Percentiles rank a stretch among this genome's conserved stretches.
phyloP scores from a whole-genome alignment of 2,329 filamentous ascomycete genomes.

The Xylariaceae sp. region DNA sequence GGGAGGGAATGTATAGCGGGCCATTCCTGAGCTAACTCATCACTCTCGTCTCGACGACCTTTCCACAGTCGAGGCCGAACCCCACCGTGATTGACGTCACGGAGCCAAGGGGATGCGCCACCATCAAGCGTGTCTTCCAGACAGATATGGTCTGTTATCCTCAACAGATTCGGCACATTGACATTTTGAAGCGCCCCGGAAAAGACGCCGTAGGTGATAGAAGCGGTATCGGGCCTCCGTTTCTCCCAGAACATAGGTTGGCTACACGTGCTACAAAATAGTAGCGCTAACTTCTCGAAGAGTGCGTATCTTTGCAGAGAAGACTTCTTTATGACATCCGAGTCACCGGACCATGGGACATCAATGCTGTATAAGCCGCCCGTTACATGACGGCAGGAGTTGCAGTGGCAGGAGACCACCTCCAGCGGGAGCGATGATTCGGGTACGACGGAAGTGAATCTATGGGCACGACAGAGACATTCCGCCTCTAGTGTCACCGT shows the following conservation, averaged over 20 bases:
- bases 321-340: constrained; percentile 27
- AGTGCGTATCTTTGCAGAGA: constrained; percentile 37
- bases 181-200: constrained; percentile 37
- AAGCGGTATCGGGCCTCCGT: background rate
- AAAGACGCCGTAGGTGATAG: constrained; percentile 29
- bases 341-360: constrained; percentile 36
- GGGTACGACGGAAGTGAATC: constrained; percentile 34
- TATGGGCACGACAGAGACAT: constrained; percentile 44
- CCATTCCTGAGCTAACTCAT: constrained; percentile 32
- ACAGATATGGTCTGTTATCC: constrained; percentile 38
- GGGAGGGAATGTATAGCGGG: constrained; percentile 16
- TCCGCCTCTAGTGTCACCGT: constrained; percentile 30
- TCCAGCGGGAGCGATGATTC: constrained; percentile 38
- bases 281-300: constrained; percentile 28
- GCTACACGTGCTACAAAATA: constrained; percentile 44
- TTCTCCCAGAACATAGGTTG: constrained; percentile 40
- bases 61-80: constrained; percentile 25
- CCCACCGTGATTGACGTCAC: constrained; percentile 31
- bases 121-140: constrained; percentile 50
- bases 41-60: constrained; percentile 17
- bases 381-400: constrained; percentile 44
- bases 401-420: constrained; percentile 45
- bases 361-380: constrained; percentile 39
- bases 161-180: constrained; percentile 28
- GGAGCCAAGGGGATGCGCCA: constrained; percentile 46